These are phyloP conservation scores for Aspergillus fructus DNA, from an alignment of 2,329 filamentous ascomycete genomes.

Conservation along the genomic window DNA sequence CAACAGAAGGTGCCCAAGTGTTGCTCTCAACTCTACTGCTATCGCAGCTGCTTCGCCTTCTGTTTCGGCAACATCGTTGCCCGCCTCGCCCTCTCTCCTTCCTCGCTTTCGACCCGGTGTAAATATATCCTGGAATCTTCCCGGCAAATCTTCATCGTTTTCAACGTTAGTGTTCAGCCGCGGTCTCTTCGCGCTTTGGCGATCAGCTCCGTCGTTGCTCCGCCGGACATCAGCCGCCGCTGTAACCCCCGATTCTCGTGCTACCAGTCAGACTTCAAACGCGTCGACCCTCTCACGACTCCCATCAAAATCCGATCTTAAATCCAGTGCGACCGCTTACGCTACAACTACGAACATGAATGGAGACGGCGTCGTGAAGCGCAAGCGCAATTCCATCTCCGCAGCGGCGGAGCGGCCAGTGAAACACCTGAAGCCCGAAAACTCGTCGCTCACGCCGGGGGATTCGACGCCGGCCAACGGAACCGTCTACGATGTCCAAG, in stretches of 20 bases:
- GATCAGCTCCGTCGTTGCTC: background rate
- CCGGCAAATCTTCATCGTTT: background rate
- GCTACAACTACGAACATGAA: conserved; percentile 48
- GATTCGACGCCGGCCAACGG: conserved; percentile 45
- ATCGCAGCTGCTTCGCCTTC: conserved; percentile 12
- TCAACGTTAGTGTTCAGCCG: background rate
- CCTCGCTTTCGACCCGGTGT: conserved; percentile 1
- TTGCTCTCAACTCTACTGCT: conserved; percentile 21
- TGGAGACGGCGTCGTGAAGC: conserved; percentile 52
- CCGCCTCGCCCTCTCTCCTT: conserved; percentile 10
- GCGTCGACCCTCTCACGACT: conserved; percentile 14
- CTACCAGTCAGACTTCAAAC: conserved; percentile 15
- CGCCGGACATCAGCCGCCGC: conserved; percentile 7
- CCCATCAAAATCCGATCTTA: conserved; percentile 3
- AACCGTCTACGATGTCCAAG: conserved; percentile 45
- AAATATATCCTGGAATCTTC: background rate
- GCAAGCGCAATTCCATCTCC: conserved; percentile 56
- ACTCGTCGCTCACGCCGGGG: conserved; percentile 38
- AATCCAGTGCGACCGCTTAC: conserved; percentile 9
- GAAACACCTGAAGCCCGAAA: conserved; percentile 56
- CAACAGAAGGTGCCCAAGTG: conserved; percentile 31
- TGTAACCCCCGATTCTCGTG: conserved; percentile 11
- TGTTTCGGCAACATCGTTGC: conserved; percentile 15
- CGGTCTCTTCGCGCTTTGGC: background rate
- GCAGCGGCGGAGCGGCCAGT: conserved; percentile 51